Evolutionary conservation across 805 yeast genomes (phyloP), one percentile per base, ranked within the genome.

Genomic region (Wickerhamomyces pijperi): DNA sequence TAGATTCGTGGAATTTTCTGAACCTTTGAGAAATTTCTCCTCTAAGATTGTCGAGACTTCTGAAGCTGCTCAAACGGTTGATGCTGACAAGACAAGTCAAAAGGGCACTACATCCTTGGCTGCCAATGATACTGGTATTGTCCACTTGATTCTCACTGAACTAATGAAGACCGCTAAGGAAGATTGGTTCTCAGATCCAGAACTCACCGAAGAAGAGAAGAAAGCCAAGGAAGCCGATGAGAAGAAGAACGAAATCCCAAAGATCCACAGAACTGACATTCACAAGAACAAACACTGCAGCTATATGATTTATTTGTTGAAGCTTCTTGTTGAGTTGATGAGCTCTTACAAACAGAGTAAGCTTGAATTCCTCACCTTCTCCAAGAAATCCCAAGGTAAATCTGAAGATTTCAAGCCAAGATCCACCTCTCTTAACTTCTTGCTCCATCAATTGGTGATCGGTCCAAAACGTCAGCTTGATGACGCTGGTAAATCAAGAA

Each of bases 281-380:
- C 56, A 68, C 35, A 67, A 63, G 40, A 82, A 82, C 51, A 61
- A 66, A 7, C 67, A 72, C 23, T 83, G 79, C 56, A 68, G 78
- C 0, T 79, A 82, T 49, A 74, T 77, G 42, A 70, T 79, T 34
- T 87, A 79, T 55, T 58, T 88, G 36, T 59, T 88, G 32, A 83
- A 78, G 46, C 60, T 75, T 0, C 57, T 87, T 32, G 69, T 78
- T 0, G 97, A 88, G 47, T 59, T 86, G 7, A 57, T 88, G 7
- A 73, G 78, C 2, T 82, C 95, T 2, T 88, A 87, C 54, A 81
- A 78, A 44, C 79, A 78, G 44, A 74, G 87, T 37, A 88, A 88
- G 55, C 68, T 82, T 37, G 95, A 87, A 49, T 82, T 88, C 50
- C 61, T 87, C 41, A 78, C 90, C 0, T 88, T 74, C 48, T 76